Percentiles rank a stretch among this genome's conserved stretches.
Evolutionary conservation across 176 grass and related monocot species (phyloP).

Genomic region (Ananas comosus): DNA sequence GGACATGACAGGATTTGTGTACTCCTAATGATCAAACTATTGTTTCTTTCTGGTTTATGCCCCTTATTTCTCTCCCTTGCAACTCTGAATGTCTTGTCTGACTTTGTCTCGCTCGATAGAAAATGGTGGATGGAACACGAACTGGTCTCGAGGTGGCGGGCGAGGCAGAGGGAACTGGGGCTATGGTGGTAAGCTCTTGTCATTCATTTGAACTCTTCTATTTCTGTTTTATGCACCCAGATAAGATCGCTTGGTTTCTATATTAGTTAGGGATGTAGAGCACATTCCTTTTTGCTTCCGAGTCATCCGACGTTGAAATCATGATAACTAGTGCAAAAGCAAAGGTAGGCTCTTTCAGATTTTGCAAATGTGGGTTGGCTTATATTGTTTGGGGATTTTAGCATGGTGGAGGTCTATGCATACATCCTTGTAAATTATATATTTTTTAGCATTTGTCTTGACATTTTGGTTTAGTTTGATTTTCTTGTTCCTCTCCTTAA

Average conservation of each 20-base stretch:
- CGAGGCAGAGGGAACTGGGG: conserved; percentile 67
- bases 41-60: neutral
- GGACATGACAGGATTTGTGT: too few relatives aligned
- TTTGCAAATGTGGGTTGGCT: too few relatives aligned
- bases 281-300: too few relatives aligned
- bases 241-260: neutral
- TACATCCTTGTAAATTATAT: conserved; percentile 1
- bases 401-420: too few relatives aligned
- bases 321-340: too few relatives aligned
- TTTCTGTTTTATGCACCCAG: neutral
- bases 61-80: neutral
- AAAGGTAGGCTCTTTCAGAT: too few relatives aligned
- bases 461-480: conserved; percentile 1
- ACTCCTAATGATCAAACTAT: neutral
- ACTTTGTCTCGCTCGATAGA: conserved; percentile 23
- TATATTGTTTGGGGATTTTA: too few relatives aligned
- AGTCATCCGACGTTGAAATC: too few relatives aligned
- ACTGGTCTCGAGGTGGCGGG: conserved; percentile 44
- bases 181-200: conserved; percentile 47
- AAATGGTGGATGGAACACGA: conserved; percentile 75
- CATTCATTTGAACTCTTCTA: neutral
- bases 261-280: neutral
- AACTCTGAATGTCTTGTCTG: neutral
- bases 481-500: neutral
- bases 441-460: conserved; percentile 1